phyloP scores from a whole-genome alignment of 169 alveolate genomes.

The Babesia sp. region DNA sequence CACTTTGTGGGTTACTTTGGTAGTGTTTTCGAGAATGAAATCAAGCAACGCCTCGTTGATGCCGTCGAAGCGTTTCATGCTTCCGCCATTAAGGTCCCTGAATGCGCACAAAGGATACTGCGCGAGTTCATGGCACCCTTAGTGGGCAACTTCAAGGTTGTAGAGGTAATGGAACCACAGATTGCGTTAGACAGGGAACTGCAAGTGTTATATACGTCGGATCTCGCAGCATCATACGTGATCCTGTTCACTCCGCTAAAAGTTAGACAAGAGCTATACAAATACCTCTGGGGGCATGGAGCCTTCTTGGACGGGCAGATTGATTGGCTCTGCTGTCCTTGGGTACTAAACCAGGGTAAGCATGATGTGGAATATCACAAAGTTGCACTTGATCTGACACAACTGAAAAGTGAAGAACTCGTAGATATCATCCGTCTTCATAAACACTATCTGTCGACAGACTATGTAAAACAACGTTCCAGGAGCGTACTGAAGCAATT shows the following conservation, averaged over 20 bases:
- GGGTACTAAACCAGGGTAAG: constrained; percentile 55
- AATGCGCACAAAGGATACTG: constrained; percentile 30
- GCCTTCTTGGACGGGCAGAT: constrained; percentile 52
- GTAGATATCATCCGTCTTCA: constrained; percentile 57
- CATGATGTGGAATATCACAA: constrained; percentile 56
- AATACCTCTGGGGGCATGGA: constrained; percentile 44
- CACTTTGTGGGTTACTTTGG: constrained; percentile 54
- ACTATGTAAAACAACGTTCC: constrained; percentile 54
- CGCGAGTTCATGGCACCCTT: constrained; percentile 46
- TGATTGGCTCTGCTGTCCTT: constrained; percentile 62
- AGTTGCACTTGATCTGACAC: constrained; percentile 2
- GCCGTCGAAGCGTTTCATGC: constrained; percentile 13
- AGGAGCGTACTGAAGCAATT: constrained; percentile 40
- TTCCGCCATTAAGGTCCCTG: constrained; percentile 4
- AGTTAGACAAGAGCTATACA: constrained; percentile 45
- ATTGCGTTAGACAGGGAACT: constrained; percentile 43
- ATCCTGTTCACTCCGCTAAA: constrained; percentile 30
- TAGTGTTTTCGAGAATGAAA: constrained; percentile 12
- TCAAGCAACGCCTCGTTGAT: constrained; percentile 14
- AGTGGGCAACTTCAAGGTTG: constrained; percentile 3
- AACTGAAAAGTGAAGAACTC: constrained; percentile 36
- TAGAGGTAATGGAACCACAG: constrained; percentile 37
- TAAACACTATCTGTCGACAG: constrained; percentile 53
- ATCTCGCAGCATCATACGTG: constrained; percentile 61
- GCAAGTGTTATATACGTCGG: constrained; percentile 48